These are phyloP conservation scores for Lachancea waltii DNA, from an alignment of 805 yeast genomes.

Conservation along the genomic window DNA sequence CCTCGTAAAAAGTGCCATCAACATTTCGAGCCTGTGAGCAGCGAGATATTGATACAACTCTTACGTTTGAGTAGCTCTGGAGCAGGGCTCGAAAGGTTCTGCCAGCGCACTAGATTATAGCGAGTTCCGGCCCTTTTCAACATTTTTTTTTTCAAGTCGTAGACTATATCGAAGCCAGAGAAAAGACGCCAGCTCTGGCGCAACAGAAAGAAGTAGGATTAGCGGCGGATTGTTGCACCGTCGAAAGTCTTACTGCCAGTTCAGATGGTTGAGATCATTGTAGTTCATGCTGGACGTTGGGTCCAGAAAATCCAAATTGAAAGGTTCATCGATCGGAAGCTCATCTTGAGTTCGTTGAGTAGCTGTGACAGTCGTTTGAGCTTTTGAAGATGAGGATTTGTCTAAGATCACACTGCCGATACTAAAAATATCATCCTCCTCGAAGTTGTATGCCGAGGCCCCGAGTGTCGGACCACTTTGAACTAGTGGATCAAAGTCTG, in stretches of 20 bases:
- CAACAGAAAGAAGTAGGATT: too few species aligned
- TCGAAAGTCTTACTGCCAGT: conserved; percentile 18
- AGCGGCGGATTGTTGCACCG: too few species aligned
- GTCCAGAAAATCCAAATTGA: conserved; percentile 19
- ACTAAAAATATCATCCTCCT: conserved; percentile 9
- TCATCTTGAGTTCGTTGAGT: conserved; percentile 2
- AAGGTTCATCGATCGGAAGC: conserved; percentile 7
- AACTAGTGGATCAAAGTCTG: conserved; percentile 11
- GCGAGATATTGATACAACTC: too few species aligned
- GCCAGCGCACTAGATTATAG: neutral
- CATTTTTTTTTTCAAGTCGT: too few species aligned
- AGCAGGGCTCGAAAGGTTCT: too few species aligned
- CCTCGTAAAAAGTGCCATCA: neutral
- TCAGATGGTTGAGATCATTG: conserved; percentile 22
- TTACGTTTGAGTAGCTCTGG: too few species aligned
- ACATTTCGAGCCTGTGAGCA: neutral
- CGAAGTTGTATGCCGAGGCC: conserved; percentile 8
- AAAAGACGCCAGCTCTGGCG: too few species aligned
- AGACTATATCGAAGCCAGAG: too few species aligned
- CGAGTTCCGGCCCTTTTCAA: neutral
- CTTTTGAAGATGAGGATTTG: conserved; percentile 7
- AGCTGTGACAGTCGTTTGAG: conserved; percentile 2
- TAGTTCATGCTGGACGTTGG: conserved; percentile 14
- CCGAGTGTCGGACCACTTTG: conserved; percentile 11
- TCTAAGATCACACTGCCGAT: conserved; percentile 5